Evolutionary conservation across 2,329 filamentous ascomycete genomes (phyloP), one percentile per base, ranked within the genome.

Genomic region (Passalora sequoiae): DNA sequence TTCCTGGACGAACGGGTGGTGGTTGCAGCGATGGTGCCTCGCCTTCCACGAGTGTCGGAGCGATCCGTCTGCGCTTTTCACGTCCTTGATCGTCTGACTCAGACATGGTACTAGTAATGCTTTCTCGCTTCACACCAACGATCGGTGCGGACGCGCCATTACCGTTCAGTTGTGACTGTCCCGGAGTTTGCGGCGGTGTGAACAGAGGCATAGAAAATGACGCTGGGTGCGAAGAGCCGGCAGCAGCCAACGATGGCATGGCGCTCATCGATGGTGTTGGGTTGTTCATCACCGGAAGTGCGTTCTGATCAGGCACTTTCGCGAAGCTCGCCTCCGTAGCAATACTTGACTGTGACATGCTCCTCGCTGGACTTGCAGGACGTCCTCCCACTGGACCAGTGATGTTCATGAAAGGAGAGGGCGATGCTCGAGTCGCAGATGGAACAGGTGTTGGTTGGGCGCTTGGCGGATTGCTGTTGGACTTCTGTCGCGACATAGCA

Each of bases 101-200:
- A 2, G 66, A 60, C 13, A 63, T 48, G 4, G 67, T 66, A 6
- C 47, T 46, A 12, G 46, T 45, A 20, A 38, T 40, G 38, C 54
- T 55, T 35, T 53, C 53, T 13, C 67, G 56, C 54, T 71, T 57
- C 8, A 51, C 44, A 20, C 56, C 58, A 20, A 50, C 40, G 16
- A 38, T 40, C 24, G 27, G 20, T 17, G 42, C 25, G 13, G 47
- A 25, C 3, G 32, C 40, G 38, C 40, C 32, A 33, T 47, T 36
- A 13, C 38, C 40, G 15, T 40, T 51, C 21, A 48, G 57, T 58
- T 30, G 61, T 57, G 48, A 61, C 27, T 51, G 65, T 46, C 77
- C 69, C 4, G 91, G 91, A 3, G 91, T 97, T 63, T 94, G 85
- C 1, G 91, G 92, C 2, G 92, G 91, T 6, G 91, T 96, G 27